These are phyloP conservation scores for Nyssa sinensis DNA, from an alignment of 148 eudicot genomes.

Conservation along the genomic window DNA sequence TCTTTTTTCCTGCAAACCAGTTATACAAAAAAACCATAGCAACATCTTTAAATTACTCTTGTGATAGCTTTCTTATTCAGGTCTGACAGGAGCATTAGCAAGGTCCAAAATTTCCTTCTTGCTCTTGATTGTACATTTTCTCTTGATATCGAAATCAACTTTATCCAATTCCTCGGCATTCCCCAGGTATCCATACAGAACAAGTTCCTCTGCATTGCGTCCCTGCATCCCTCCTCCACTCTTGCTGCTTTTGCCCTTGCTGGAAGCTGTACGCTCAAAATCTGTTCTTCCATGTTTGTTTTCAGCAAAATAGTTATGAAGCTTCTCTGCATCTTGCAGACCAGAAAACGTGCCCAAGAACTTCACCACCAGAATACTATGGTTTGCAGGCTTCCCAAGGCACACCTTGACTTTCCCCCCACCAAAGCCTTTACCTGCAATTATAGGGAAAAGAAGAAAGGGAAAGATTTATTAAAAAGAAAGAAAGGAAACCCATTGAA, in stretches of 20 bases:
- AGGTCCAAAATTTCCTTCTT: constrained; percentile 53
- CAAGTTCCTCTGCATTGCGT: constrained; percentile 23
- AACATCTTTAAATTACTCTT: no score
- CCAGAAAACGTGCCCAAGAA: constrained; percentile 57
- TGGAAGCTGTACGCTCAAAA: constrained; percentile 24
- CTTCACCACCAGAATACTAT: constrained; percentile 39
- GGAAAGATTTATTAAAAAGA: not conserved
- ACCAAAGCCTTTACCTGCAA: constrained; percentile 41
- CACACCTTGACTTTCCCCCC: constrained; percentile 38
- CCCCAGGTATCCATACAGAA: constrained; percentile 53
- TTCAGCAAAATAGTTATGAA: constrained; percentile 39
- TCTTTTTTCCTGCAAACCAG: no score
- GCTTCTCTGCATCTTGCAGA: constrained; percentile 51
- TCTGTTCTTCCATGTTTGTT: constrained; percentile 39
- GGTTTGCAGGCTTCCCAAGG: constrained; percentile 45
- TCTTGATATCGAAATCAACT: constrained; percentile 40
- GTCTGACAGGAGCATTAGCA: constrained; percentile 51
- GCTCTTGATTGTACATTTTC: constrained; percentile 49
- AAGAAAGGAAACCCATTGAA: not conserved
- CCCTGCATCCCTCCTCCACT: constrained; percentile 7
- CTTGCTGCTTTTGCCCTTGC: constrained; percentile 28
- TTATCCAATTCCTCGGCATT: constrained; percentile 52
- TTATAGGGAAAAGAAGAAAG: no score
- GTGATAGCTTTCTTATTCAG: constrained; percentile 21
- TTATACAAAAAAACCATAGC: no score